A percentile compares a stretch with the other conserved stretches of the same genome.
Evolutionary conservation across 176 grass and related monocot species (phyloP).

Genomic region (Ananas comosus): DNA sequence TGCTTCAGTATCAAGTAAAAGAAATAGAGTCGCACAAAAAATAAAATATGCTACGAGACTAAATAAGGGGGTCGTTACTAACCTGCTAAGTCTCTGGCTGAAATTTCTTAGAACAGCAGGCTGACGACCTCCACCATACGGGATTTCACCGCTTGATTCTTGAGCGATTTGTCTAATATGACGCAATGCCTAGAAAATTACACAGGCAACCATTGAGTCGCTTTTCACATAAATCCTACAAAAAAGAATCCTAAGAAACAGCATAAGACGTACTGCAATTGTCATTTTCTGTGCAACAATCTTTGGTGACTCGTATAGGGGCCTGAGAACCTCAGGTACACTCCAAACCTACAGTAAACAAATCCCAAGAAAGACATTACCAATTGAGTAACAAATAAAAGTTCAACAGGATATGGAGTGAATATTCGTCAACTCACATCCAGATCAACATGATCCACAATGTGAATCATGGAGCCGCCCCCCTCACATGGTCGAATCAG

Average conservation of each 20-base stretch:
- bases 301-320: conserved; percentile 87
- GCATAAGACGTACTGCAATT: conserved; percentile 49
- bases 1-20: not conserved
- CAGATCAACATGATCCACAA: conserved; percentile 97
- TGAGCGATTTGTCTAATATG: conserved; percentile 81
- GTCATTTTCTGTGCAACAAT: conserved; percentile 91
- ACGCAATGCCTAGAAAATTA: conserved; percentile 45
- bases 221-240: not conserved
- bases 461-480: conserved; percentile 98
- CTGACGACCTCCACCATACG: conserved; percentile 62
- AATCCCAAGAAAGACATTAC: not conserved
- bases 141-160: conserved; percentile 81
- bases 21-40: not conserved
- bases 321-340: conserved; percentile 84
- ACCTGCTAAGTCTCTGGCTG: conserved; percentile 95
- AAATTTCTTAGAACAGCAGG: conserved; percentile 74
- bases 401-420: too few relatives aligned
- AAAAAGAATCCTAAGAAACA: not conserved
- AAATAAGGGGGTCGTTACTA: not conserved
- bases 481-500: conserved; percentile 94
- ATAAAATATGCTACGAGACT: not conserved
- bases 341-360: conserved; percentile 51
- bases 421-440: conserved; percentile 33
- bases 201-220: too few relatives aligned
- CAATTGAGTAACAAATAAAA: not conserved